Percentiles rank a stretch among this genome's conserved stretches.
These are phyloP conservation scores for Apiotrichum veenhuisii DNA, from an alignment of 1,284 basidiomycete genomes.

Conservation along the genomic window DNA sequence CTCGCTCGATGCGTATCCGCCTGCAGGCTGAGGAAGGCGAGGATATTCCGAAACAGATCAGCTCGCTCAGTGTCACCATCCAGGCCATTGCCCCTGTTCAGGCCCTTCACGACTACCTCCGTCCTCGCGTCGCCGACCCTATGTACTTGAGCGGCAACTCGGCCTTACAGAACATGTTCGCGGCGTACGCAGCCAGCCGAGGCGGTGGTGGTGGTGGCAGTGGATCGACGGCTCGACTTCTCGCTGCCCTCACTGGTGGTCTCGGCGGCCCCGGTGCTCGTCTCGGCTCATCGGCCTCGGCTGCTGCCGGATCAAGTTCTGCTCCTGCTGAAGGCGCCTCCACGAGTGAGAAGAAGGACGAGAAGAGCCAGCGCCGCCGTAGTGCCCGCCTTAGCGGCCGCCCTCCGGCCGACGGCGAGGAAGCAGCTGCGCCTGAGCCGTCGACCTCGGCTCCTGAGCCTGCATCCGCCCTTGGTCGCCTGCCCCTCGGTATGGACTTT, in stretches of 20 bases:
- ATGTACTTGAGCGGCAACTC: conserved; percentile 53
- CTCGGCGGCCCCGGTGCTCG: conserved; percentile 23
- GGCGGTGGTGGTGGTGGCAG: conserved; percentile 14
- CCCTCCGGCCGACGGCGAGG: conserved; percentile 42
- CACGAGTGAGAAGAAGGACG: conserved; percentile 8
- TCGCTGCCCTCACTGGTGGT: conserved; percentile 49
- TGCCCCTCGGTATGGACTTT: conserved; percentile 45
- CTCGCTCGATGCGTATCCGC: conserved; percentile 64
- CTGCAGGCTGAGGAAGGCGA: conserved; percentile 81
- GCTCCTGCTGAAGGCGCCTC: conserved; percentile 28
- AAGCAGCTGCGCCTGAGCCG: conserved; percentile 1
- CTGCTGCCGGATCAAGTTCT: conserved; percentile 46
- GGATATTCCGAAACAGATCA: conserved; percentile 76
- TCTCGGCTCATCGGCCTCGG: conserved; percentile 5
- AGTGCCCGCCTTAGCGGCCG: conserved; percentile 76
- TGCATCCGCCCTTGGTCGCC: conserved; percentile 22
- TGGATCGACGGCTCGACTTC: conserved; percentile 55
- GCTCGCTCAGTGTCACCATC: conserved; percentile 88
- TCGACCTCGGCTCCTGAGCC: conserved; percentile 5
- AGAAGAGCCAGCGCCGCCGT: conserved; percentile 57
- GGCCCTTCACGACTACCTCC: conserved; percentile 87
- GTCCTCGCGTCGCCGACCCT: conserved; percentile 78
- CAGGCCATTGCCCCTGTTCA: conserved; percentile 96
- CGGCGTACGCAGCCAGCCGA: conserved; percentile 69
- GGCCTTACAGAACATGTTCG: conserved; percentile 76